These are phyloP conservation scores for Maudiozyma saulgeensis DNA, from an alignment of 805 yeast genomes.

Conservation along the genomic window DNA sequence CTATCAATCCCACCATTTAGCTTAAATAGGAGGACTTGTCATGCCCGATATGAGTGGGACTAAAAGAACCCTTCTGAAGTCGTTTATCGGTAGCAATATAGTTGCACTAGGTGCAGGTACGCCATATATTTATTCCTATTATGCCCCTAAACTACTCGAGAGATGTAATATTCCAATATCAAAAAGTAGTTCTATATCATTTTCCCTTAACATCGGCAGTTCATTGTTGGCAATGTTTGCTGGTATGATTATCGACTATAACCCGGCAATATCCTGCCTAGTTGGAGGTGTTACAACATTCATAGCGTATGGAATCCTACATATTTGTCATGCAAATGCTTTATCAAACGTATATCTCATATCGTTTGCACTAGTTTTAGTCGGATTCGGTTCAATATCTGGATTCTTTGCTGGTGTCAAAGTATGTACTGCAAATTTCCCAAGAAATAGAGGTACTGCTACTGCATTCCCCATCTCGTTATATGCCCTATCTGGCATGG, in stretches of 20 bases:
- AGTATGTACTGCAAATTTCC: slow-evolving; percentile 48
- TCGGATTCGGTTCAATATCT: slow-evolving; percentile 59
- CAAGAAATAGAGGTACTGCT: slow-evolving; percentile 60
- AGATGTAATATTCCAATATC: slow-evolving; percentile 48
- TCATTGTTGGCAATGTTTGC: slow-evolving; percentile 64
- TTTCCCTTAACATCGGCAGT: slow-evolving; percentile 54
- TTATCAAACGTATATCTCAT: slow-evolving; percentile 34
- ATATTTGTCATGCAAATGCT: slow-evolving; percentile 36
- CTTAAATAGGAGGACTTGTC: too few relatives aligned
- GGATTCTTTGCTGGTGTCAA: slow-evolving; percentile 50
- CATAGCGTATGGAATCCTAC: slow-evolving; percentile 44
- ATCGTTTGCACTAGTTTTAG: slow-evolving; percentile 39
- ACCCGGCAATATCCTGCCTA: slow-evolving; percentile 41
- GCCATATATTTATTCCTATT: slow-evolving; percentile 65
- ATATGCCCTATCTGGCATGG: slow-evolving; percentile 62
- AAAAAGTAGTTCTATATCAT: slow-evolving; percentile 54
- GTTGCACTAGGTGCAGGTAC: slow-evolving; percentile 66
- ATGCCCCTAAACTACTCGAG: slow-evolving; percentile 59
- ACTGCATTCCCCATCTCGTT: slow-evolving; percentile 59
- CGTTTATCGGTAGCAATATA: slow-evolving; percentile 29
- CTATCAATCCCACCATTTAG: too few relatives aligned
- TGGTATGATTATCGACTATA: slow-evolving; percentile 55
- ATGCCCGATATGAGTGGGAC: not conserved
- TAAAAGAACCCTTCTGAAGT: not conserved
- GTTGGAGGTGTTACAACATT: slow-evolving; percentile 49